A percentile compares a stretch with the other conserved stretches of the same genome.
phyloP scores from a whole-genome alignment of 768 basidiomycete species.

The Russula sp. region DNA sequence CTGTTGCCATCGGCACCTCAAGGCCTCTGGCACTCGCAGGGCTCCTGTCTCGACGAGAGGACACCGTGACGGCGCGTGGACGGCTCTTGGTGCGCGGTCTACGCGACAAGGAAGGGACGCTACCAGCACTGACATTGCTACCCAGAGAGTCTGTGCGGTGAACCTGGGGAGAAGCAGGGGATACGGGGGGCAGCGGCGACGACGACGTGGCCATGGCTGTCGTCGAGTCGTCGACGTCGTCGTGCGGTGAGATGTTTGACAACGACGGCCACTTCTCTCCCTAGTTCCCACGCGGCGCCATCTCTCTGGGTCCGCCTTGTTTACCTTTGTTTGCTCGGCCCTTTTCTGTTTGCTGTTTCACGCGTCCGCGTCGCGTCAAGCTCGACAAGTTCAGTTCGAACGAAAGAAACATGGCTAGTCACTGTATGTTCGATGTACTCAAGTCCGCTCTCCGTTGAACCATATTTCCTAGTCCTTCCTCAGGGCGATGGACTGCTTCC shows the following conservation, averaged over 20 bases:
- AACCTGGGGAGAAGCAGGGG: slow-evolving; percentile 15
- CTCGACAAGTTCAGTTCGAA: not conserved
- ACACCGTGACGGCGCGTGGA: slow-evolving; percentile 23
- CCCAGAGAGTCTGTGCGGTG: slow-evolving; percentile 28
- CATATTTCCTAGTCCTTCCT: slow-evolving; percentile 46
- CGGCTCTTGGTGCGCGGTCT: slow-evolving; percentile 29
- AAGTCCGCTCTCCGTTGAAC: not conserved
- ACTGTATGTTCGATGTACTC: not conserved
- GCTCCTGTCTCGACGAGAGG: slow-evolving; percentile 25
- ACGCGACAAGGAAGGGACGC: slow-evolving; percentile 26
- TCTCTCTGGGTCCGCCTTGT: not conserved
- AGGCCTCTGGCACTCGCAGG: slow-evolving; percentile 17
- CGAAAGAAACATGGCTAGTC: not conserved
- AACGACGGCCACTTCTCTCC: slow-evolving; percentile 10
- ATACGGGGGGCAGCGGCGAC: slow-evolving; percentile 23
- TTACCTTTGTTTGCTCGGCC: not conserved
- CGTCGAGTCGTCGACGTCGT: slow-evolving; percentile 27
- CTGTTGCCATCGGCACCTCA: slow-evolving; percentile 14
- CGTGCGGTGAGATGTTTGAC: slow-evolving; percentile 15
- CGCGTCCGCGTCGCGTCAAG: not conserved
- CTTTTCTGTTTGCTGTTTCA: not conserved
- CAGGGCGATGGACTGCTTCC: slow-evolving; percentile 65
- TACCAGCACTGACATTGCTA: slow-evolving; percentile 25
- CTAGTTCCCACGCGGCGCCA: slow-evolving; percentile 14
- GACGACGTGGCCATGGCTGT: slow-evolving; percentile 28